phyloP scores from a whole-genome alignment of 148 eudicot species.

The Linanthus parryae region DNA sequence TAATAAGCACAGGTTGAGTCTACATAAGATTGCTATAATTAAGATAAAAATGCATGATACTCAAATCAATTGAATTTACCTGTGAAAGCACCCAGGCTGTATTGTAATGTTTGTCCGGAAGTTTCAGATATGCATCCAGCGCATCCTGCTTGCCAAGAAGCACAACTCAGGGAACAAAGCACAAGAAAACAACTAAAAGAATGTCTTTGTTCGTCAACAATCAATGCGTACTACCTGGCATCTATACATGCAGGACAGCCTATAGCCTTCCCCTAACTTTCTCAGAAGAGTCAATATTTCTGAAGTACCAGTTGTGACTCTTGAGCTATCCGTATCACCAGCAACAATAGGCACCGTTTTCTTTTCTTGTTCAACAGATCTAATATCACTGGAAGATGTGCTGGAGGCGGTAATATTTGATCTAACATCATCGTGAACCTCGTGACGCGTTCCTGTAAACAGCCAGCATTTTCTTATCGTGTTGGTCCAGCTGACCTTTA shows the following conservation, averaged over 20 bases:
- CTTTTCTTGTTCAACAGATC: slow-evolving; percentile 57
- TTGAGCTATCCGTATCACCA: slow-evolving; percentile 41
- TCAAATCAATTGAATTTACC: slow-evolving; percentile 28
- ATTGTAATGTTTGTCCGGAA: slow-evolving; percentile 77
- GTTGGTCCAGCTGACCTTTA: too few relatives aligned
- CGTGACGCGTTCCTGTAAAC: slow-evolving; percentile 50
- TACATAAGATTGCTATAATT: neutral
- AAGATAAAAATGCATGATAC: slow-evolving; percentile 1
- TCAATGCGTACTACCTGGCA: slow-evolving; percentile 61
- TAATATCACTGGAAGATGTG: slow-evolving; percentile 48
- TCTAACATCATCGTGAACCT: slow-evolving; percentile 56
- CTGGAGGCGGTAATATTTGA: slow-evolving; percentile 34
- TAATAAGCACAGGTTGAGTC: neutral
- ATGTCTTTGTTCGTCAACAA: neutral
- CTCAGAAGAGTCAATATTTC: slow-evolving; percentile 67
- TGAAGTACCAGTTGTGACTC: slow-evolving; percentile 50
- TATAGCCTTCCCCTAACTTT: slow-evolving; percentile 83
- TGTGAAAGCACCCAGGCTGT: slow-evolving; percentile 98
- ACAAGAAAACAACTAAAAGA: slow-evolving; percentile 1
- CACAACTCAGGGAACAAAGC: slow-evolving; percentile 2
- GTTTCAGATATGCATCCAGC: slow-evolving; percentile 63
- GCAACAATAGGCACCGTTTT: slow-evolving; percentile 26
- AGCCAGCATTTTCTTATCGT: neutral
- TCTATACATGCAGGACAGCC: slow-evolving; percentile 76
- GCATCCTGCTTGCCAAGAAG: slow-evolving; percentile 62